phyloP scores from a whole-genome alignment of 164 flowering plant species.

The Vitis riparia region DNA sequence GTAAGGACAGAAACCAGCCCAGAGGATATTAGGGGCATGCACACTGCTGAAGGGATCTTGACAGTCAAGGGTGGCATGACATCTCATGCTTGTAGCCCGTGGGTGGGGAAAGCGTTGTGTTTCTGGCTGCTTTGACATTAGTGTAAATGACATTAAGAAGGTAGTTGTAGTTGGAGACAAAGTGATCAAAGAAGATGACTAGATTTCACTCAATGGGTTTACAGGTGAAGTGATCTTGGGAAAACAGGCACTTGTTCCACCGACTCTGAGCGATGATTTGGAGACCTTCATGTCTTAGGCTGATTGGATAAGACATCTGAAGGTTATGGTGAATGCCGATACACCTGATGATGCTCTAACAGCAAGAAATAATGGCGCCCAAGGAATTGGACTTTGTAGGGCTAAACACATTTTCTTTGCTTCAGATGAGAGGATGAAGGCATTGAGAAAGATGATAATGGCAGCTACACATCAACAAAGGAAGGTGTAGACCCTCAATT shows the following conservation, averaged over 20 bases:
- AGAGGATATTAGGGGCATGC: slow-evolving; percentile 99
- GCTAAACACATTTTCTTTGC: slow-evolving; percentile 99
- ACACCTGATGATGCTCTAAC: slow-evolving; percentile 95
- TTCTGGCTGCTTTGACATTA: slow-evolving; percentile 90
- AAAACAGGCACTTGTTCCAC: slow-evolving; percentile 84
- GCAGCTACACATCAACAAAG: slow-evolving; percentile 83
- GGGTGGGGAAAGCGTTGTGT: slow-evolving; percentile 99
- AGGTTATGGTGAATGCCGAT: slow-evolving; percentile 99
- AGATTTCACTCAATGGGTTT: slow-evolving; percentile 94
- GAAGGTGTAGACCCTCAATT: slow-evolving; percentile 23
- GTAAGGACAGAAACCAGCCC: slow-evolving; percentile 98
- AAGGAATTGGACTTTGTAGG: slow-evolving; percentile 98
- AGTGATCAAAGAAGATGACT: slow-evolving; percentile 75
- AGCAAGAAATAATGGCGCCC: slow-evolving; percentile 94
- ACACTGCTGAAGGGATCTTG: slow-evolving; percentile 91
- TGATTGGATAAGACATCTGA: slow-evolving; percentile 67
- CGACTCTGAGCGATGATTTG: slow-evolving; percentile 80
- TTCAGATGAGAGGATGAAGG: slow-evolving; percentile 95
- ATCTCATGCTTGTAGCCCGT: slow-evolving; percentile 99
- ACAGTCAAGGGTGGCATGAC: slow-evolving; percentile 99
- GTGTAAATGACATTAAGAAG: slow-evolving; percentile 83
- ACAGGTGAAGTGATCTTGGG: slow-evolving; percentile 96
- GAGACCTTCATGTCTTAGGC: slow-evolving; percentile 93
- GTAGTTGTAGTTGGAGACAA: slow-evolving; percentile 48
- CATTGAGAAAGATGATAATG: slow-evolving; percentile 98